A percentile compares a stretch with the other conserved stretches of the same genome.
Evolutionary conservation across 441 rosid genomes (phyloP).

Genomic region (Syzygium malaccense): DNA sequence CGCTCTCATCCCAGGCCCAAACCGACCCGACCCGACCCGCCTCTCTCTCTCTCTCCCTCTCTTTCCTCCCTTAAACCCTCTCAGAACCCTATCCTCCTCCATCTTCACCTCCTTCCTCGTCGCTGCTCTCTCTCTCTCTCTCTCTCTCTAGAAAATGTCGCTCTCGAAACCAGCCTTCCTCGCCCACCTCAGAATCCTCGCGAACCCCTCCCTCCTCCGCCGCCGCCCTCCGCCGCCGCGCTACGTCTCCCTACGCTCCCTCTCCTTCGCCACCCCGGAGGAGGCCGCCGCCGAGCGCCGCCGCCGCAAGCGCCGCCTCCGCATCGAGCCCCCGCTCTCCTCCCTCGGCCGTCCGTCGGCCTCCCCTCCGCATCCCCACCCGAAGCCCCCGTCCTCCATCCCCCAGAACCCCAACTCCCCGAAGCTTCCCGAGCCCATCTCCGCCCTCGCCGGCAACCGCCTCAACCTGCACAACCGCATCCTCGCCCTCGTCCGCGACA

Average conservation of each 20-base stretch:
- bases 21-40: not conserved
- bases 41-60: not conserved
- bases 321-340: constrained; percentile 74
- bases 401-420: constrained; percentile 74
- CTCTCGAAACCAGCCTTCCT: constrained; percentile 45
- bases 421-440: constrained; percentile 64
- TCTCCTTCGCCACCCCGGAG: constrained; percentile 80
- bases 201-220: constrained; percentile 7
- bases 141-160: constrained; percentile 30
- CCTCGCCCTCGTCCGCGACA: constrained; percentile 55
- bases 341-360: constrained; percentile 44
- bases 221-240: constrained; percentile 3
- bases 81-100: not conserved
- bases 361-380: constrained; percentile 7
- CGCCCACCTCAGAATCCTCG: constrained; percentile 34
- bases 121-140: not conserved
- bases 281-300: constrained; percentile 95
- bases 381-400: constrained; percentile 31
- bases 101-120: not conserved
- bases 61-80: not conserved
- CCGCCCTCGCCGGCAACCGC: constrained; percentile 69
- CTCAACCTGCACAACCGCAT: constrained; percentile 79
- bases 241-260: constrained; percentile 28
- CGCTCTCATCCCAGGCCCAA: not conserved
- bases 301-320: constrained; percentile 77